phyloP scores from a whole-genome alignment of 352 stramenopile species.

The Phytopythium kandeliae region DNA sequence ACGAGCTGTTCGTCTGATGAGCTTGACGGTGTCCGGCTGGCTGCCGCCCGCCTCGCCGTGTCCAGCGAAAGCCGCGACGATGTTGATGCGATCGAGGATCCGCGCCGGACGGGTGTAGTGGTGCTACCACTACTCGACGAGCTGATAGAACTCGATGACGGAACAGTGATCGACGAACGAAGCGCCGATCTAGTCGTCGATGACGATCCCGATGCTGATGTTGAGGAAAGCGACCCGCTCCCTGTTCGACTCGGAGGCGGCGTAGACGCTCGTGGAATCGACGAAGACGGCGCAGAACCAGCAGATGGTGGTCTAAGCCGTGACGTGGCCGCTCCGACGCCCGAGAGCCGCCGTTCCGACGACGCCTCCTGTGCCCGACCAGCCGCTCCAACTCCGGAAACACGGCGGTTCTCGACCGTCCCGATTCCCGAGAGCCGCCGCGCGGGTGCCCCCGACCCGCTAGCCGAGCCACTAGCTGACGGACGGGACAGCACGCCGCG shows the following conservation, averaged over 20 bases:
- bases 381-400: constrained; percentile 19
- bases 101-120: constrained; percentile 10
- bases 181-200: constrained; percentile 7
- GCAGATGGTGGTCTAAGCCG: constrained; percentile 7
- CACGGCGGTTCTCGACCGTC: constrained; percentile 19
- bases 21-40: constrained; percentile 10
- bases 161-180: constrained; percentile 7
- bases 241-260: constrained; percentile 3
- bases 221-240: neutral
- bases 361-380: neutral
- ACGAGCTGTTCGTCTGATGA: constrained; percentile 38
- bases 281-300: constrained; percentile 4
- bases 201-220: constrained; percentile 12
- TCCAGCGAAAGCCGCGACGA: constrained; percentile 25
- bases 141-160: constrained; percentile 4
- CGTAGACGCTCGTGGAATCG: constrained; percentile 6
- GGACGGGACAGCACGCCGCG: constrained; percentile 25
- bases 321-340: neutral
- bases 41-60: constrained; percentile 4
- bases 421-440: constrained; percentile 6
- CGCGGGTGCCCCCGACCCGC: constrained; percentile 2
- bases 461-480: neutral
- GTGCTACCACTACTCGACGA: constrained; percentile 2
- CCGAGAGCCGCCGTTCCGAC: constrained; percentile 3
- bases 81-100: constrained; percentile 4